Conservation (phyloP, 192 early-diverging fungal genomes). For the Chytriomyces hyalinus region DNA sequence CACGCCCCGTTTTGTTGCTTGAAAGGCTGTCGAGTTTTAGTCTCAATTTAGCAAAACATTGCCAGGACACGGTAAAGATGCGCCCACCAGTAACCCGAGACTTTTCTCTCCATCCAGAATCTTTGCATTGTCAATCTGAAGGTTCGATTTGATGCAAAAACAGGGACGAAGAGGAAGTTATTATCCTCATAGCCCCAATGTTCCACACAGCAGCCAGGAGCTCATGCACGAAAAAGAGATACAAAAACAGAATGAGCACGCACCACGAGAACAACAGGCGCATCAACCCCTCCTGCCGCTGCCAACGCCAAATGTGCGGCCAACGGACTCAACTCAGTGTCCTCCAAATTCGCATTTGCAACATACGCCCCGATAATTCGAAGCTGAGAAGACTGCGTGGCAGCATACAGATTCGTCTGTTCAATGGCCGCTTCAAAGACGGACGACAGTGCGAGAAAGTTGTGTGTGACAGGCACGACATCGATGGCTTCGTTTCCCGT, state of each 20-base stretch:
- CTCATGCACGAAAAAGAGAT: neutral
- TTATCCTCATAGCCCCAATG: too few species aligned
- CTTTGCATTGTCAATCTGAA: constrained; percentile 29
- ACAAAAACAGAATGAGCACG: constrained; percentile 4
- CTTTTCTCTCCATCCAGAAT: constrained; percentile 1
- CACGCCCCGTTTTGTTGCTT: constrained; percentile 22
- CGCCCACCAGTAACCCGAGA: constrained; percentile 17
- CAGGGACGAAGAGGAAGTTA: too few species aligned
- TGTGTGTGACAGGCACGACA: constrained; percentile 85
- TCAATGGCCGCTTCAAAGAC: constrained; percentile 86
- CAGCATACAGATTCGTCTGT: constrained; percentile 56
- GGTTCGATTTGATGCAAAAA: too few species aligned
- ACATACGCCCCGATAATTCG: constrained; percentile 21
- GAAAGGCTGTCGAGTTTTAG: constrained; percentile 3
- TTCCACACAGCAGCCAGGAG: too few species aligned
- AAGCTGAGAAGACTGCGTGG: neutral
- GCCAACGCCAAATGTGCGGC: constrained; percentile 3
- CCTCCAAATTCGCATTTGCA: constrained; percentile 17
- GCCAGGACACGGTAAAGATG: neutral
- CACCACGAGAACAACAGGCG: constrained; percentile 26
- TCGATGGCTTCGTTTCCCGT: constrained; percentile 54
- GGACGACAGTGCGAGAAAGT: constrained; percentile 77
- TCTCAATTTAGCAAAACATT: too few species aligned
- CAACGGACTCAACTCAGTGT: constrained; percentile 4
- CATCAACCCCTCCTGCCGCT: neutral